Evolutionary conservation across 495 filamentous ascomycete genomes (phyloP).

Genomic region (Penicillium herquei): DNA sequence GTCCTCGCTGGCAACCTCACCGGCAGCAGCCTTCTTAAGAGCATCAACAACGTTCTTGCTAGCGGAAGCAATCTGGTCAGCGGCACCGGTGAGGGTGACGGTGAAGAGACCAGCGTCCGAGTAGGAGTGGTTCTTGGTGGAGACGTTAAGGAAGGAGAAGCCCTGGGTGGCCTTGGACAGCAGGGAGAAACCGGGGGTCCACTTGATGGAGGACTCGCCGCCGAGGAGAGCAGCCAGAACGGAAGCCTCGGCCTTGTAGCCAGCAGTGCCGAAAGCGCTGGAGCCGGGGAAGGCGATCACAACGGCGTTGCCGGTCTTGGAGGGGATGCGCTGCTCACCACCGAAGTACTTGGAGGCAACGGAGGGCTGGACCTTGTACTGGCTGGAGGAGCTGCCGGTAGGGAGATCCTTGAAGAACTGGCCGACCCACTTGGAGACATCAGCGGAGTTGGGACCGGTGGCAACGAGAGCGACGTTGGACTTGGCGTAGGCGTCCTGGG

Average conservation of each 20-base stretch:
- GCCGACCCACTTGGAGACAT: conserved; percentile 85
- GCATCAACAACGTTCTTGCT: conserved; percentile 65
- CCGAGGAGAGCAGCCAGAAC: conserved; percentile 90
- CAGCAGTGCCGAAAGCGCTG: conserved; percentile 63
- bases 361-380: conserved; percentile 40
- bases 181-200: conserved; percentile 88
- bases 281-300: conserved; percentile 93
- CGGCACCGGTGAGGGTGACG: conserved; percentile 72
- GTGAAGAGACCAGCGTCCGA: conserved; percentile 91
- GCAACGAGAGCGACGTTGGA: conserved; percentile 86
- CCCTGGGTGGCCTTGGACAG: conserved; percentile 72
- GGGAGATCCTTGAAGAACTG: conserved; percentile 73
- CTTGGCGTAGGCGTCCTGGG: conserved; percentile 76
- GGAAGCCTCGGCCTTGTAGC: conserved; percentile 83
- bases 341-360: conserved; percentile 80
- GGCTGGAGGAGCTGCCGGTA: conserved; percentile 31
- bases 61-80: conserved; percentile 64
- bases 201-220: conserved; percentile 89
- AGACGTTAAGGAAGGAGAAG: conserved; percentile 61
- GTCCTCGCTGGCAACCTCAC: conserved; percentile 75
- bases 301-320: conserved; percentile 67
- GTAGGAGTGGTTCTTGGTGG: conserved; percentile 77
- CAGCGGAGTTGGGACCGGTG: conserved; percentile 74
- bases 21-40: conserved; percentile 74
- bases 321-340: conserved; percentile 87